These are phyloP conservation scores for Trichoderma gracile DNA, from an alignment of 2,329 filamentous ascomycete species.

Conservation along the genomic window DNA sequence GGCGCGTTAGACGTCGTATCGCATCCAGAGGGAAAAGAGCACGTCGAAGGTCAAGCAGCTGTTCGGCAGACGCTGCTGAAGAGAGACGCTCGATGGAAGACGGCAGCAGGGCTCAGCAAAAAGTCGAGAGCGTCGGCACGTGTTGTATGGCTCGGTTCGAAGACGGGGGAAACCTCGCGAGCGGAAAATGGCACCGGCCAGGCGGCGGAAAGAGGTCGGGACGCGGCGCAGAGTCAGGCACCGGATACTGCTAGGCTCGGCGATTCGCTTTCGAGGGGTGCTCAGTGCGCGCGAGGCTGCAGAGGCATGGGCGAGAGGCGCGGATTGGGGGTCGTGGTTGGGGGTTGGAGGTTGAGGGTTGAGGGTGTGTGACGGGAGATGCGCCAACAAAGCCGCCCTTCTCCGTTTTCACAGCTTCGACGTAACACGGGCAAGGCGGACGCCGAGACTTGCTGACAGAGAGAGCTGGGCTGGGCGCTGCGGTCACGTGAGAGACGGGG, in stretches of 20 bases:
- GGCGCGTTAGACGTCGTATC: slow-evolving; percentile 24
- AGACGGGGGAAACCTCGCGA: background rate
- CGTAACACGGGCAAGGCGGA: slow-evolving; percentile 16
- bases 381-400: slow-evolving; percentile 26
- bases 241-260: background rate
- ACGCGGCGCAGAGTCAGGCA: background rate
- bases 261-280: background rate
- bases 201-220: background rate
- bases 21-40: slow-evolving; percentile 19
- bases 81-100: background rate
- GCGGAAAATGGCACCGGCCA: background rate
- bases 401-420: slow-evolving; percentile 24
- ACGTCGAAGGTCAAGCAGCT: background rate
- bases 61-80: background rate
- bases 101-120: background rate
- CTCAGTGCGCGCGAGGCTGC: background rate
- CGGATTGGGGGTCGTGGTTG: slow-evolving; percentile 4
- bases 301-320: background rate
- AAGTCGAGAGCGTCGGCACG: slow-evolving; percentile 11
- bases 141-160: slow-evolving; percentile 9
- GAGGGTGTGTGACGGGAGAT: slow-evolving; percentile 13
- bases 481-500: slow-evolving; percentile 38
- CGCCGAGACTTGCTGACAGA: slow-evolving; percentile 16
- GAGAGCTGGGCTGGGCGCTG: background rate
- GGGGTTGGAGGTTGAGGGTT: background rate